Evolutionary conservation across 2,329 filamentous ascomycete genomes (phyloP), one percentile per base, ranked within the genome.

Genomic region (Elsinoe australis): DNA sequence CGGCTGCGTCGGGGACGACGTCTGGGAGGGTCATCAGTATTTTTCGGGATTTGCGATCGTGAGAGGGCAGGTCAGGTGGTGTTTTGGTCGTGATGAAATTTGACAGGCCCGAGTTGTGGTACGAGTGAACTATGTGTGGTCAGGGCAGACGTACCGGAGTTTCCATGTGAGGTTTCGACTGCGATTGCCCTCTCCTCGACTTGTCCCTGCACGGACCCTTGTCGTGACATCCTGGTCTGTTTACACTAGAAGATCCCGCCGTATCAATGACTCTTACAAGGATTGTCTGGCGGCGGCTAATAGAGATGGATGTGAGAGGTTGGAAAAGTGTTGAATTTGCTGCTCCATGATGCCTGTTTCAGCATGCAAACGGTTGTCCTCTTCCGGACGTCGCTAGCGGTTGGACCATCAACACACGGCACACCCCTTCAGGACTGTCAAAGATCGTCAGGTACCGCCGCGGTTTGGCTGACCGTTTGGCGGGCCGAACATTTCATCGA

Each of bases 291-390:
- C n/a, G n/a, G n/a, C 29, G 17, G 29, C 24, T 18, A 26, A 26
- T 14, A 44, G 21, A 32, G 29, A 32, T 15, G 17, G 29, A n/a
- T 15, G n/a, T 15, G 26, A 15, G 32, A 15, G 39, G n/a, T 10
- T 4, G 26, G 39, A 14, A 44, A 44, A 29, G 39, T 17, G 39
- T 44, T 19, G 28, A 44, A 44, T 32, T 44, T 32, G 39, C 39
- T 18, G 21, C 28, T 44, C 31, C 39, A 29, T 44, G 21, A 41
- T 41, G n/a, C n/a, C 38, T 44, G 39, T 44, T 44, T 44, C 39
- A 44, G 14, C 39, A 44, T 21, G 15, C 21, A 44, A 44, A 44
- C 39, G 39, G 39, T 32, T 26, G 28, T 32, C 39, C 39, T 31
- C 17, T 44, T 44, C 31, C 21, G 28, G 39, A n/a, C 9, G 12